Evolutionary conservation across 495 filamentous ascomycete species (phyloP), one percentile per base, ranked within the genome.

Genomic region (Annulohypoxylon nitens): DNA sequence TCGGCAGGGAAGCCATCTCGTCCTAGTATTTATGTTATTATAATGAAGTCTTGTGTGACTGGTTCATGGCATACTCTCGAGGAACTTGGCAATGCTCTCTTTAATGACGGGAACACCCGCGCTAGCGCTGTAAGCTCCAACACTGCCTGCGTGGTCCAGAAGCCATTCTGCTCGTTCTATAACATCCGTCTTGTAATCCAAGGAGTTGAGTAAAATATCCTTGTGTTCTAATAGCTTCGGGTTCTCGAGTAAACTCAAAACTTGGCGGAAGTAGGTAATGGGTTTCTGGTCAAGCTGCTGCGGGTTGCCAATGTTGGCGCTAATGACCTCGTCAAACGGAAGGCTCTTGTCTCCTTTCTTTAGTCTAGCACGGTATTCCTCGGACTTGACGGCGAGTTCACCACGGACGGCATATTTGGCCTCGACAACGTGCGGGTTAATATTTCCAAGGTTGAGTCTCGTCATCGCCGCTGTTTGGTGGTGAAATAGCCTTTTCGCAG

Each of bases 221-320:
- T 92, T 87, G 67, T 94, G 89, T 75, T 97, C 88, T 61, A 99
- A 84, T 8, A 99, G 85, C 50, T 81, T 70, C 3, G 96, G 96
- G 85, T 98, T 93, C 83, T 99, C 96, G 62, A 99, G 85, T 55
- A 99, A 82, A 85, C 94, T 97, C 77, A 97, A 87, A 10, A 98
- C 97, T 83, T 99, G 97, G 64, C 96, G 91, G 90, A 99, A 97
- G 87, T 97, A 99, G 73, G 95, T 98, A 77, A 99, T 94, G 74
- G 96, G 96, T 86, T 97, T 96, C 86, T 99, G 96, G 83, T 97
- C 96, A 63, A 99, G 90, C 83, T 98, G 97, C 79, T 99, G 96
- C 6, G 97, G 96, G 84, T 99, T 99, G 73, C 97, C 96, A 78
- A 99, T 99, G 82, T 99, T 99, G 81, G 96, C 96, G 61, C 92